Evolutionary conservation across 495 filamentous ascomycete species (phyloP).

Genomic region (Clavariopsis aquatica): DNA sequence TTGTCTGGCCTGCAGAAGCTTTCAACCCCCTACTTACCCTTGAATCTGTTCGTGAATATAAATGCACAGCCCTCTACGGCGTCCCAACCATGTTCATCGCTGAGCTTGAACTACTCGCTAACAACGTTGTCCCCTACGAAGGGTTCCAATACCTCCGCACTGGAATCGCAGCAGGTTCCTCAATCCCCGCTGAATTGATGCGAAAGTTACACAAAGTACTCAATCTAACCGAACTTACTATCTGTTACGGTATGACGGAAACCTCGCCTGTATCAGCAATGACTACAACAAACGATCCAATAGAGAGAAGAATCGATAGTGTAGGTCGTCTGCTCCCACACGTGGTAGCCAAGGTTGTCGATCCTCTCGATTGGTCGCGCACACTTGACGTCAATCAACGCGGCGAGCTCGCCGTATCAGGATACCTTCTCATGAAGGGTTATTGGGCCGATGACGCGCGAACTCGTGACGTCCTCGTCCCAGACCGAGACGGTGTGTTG

Average conservation of each 20-base stretch:
- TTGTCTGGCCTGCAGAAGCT: slow-evolving; percentile 84
- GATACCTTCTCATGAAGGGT: slow-evolving; percentile 87
- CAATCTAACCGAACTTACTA: slow-evolving; percentile 82
- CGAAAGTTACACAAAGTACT: slow-evolving; percentile 70
- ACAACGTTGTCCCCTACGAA: slow-evolving; percentile 50
- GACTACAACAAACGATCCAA: slow-evolving; percentile 81
- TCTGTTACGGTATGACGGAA: slow-evolving; percentile 99
- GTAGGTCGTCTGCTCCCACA: slow-evolving; percentile 83
- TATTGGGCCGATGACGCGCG: slow-evolving; percentile 76
- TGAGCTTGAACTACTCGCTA: slow-evolving; percentile 64
- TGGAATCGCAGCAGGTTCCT: slow-evolving; percentile 88
- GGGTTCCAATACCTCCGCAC: slow-evolving; percentile 75
- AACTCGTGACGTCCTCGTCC: slow-evolving; percentile 70
- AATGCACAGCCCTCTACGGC: slow-evolving; percentile 83
- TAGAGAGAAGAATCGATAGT: slow-evolving; percentile 72
- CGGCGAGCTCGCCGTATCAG: slow-evolving; percentile 81
- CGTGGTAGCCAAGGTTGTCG: slow-evolving; percentile 80
- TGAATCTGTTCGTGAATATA: slow-evolving; percentile 68
- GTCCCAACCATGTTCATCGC: slow-evolving; percentile 96
- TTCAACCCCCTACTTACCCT: slow-evolving; percentile 80
- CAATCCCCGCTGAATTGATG: slow-evolving; percentile 84
- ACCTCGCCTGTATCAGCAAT: slow-evolving; percentile 89
- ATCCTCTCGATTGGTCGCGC: slow-evolving; percentile 55
- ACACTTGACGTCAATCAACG: slow-evolving; percentile 64
- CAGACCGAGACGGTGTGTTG: slow-evolving; percentile 59